Percentiles rank a stretch among this genome's conserved stretches.
Conservation (phyloP, 1,139 yeast genomes). For the Candida tropicalis region DNA sequence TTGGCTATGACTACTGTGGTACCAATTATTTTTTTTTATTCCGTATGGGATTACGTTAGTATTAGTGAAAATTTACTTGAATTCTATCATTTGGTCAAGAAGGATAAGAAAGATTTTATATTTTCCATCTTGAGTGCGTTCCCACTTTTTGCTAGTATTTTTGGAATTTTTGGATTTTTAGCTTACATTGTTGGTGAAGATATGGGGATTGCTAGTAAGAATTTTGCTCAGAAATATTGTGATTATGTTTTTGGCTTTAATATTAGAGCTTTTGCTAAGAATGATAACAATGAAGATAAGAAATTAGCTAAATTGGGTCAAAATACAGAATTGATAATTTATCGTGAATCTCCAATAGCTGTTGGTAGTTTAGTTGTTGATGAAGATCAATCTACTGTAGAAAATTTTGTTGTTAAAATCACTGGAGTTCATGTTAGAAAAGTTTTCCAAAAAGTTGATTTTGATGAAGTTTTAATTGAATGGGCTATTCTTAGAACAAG, state of each 20-base stretch:
- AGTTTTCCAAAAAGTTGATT: constrained; percentile 64
- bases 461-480: constrained; percentile 60
- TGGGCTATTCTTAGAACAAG: constrained; percentile 60
- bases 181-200: constrained; percentile 44
- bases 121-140: constrained; percentile 28
- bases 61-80: constrained; percentile 41
- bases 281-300: constrained; percentile 27
- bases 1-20: constrained; percentile 26
- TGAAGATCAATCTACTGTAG: constrained; percentile 36
- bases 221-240: constrained; percentile 32
- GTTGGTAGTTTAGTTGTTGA: constrained; percentile 47
- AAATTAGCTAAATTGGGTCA: constrained; percentile 34
- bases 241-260: constrained; percentile 56
- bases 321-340: constrained; percentile 57
- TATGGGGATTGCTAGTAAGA: constrained; percentile 48
- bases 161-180: constrained; percentile 30
- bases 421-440: constrained; percentile 64
- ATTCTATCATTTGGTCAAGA: constrained; percentile 24
- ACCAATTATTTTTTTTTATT: constrained; percentile 21
- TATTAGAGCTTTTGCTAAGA: constrained; percentile 42
- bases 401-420: constrained; percentile 49
- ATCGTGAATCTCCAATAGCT: constrained; percentile 72
- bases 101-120: constrained; percentile 27
- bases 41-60: constrained; percentile 38
- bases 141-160: constrained; percentile 26